These are phyloP conservation scores for Anthracocystis setariae DNA, from an alignment of 1,284 basidiomycete genomes.

Conservation along the genomic window DNA sequence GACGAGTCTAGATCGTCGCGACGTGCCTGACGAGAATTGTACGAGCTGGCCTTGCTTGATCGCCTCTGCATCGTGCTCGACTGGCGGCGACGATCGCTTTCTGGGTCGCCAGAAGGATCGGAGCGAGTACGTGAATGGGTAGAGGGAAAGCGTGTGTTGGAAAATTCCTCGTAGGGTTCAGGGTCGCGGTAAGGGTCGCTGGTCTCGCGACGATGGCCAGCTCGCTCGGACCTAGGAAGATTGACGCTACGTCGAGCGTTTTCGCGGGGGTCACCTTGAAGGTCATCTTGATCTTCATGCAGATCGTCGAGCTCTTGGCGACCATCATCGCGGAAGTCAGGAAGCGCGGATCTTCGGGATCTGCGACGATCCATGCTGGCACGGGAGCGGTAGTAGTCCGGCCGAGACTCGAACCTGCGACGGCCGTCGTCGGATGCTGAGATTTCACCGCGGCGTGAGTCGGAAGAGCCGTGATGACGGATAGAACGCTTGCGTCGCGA, in stretches of 20 bases:
- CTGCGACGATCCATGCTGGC: constrained; percentile 2
- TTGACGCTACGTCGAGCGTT: constrained; percentile 20
- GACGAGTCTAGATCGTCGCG: constrained; percentile 18
- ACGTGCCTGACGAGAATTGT: constrained; percentile 27
- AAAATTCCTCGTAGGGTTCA: constrained; percentile 42
- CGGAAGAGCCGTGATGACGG: constrained; percentile 16
- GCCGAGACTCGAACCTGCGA: constrained; percentile 26
- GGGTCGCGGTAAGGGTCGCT: constrained; percentile 32
- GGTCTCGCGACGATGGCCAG: constrained; percentile 23
- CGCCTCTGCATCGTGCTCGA: neutral
- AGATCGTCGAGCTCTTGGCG: constrained; percentile 29
- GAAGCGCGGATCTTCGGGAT: constrained; percentile 27
- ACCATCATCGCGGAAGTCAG: constrained; percentile 19
- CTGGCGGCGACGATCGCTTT: constrained; percentile 15
- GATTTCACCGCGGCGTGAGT: constrained; percentile 17
- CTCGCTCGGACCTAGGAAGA: constrained; percentile 15
- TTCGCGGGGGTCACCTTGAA: constrained; percentile 12
- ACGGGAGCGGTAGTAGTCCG: constrained; percentile 13
- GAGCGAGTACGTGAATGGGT: constrained; percentile 3
- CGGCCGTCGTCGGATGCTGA: constrained; percentile 5
- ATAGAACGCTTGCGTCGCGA: constrained; percentile 13
- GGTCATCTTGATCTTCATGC: constrained; percentile 22
- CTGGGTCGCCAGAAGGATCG: neutral
- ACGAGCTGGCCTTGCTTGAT: constrained; percentile 22
- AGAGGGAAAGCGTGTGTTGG: constrained; percentile 22